Percentiles rank a stretch among this genome's conserved stretches.
Evolutionary conservation across 1,284 basidiomycete species (phyloP).

Genomic region (Cryptococcus sp.): DNA sequence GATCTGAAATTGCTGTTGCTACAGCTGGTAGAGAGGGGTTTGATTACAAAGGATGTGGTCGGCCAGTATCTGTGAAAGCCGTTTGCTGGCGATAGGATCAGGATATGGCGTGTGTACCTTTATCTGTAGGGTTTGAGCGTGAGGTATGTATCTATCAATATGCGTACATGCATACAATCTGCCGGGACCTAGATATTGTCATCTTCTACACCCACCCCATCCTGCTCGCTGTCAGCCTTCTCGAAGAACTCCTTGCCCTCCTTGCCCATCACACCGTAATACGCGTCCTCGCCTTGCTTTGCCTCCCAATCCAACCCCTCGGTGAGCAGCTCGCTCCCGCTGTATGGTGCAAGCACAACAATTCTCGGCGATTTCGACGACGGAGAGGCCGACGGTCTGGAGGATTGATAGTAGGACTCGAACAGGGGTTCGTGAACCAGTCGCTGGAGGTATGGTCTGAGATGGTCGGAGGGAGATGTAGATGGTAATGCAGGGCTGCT

Average conservation of each 20-base stretch:
- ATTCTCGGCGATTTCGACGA: slow-evolving; percentile 7
- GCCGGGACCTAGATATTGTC: slow-evolving; percentile 20
- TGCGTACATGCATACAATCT: background rate
- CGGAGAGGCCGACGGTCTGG: slow-evolving; percentile 2
- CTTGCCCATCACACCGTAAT: slow-evolving; percentile 28
- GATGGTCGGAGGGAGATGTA: slow-evolving; percentile 8
- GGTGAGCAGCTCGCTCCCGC: slow-evolving; percentile 27
- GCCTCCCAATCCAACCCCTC: slow-evolving; percentile 47
- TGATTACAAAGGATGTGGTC: slow-evolving; percentile 19
- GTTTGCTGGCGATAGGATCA: no score
- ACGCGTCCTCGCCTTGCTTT: slow-evolving; percentile 35
- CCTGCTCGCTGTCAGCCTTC: slow-evolving; percentile 53
- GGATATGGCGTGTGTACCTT: background rate
- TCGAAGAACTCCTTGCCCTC: slow-evolving; percentile 52
- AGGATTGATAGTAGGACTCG: slow-evolving; percentile 28
- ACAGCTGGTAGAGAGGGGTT: slow-evolving; percentile 22
- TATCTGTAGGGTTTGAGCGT: background rate
- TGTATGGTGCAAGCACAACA: slow-evolving; percentile 32
- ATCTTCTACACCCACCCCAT: slow-evolving; percentile 46
- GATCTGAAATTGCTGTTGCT: slow-evolving; percentile 22
- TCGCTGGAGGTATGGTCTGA: slow-evolving; percentile 30
- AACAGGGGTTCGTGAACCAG: slow-evolving; percentile 24
- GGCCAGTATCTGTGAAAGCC: slow-evolving; percentile 2
- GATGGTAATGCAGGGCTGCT: slow-evolving; percentile 15
- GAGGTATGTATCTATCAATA: background rate